Evolutionary conservation across 306 rosid species (phyloP), one percentile per base, ranked within the genome.

Genomic region (Vicia sativa): DNA sequence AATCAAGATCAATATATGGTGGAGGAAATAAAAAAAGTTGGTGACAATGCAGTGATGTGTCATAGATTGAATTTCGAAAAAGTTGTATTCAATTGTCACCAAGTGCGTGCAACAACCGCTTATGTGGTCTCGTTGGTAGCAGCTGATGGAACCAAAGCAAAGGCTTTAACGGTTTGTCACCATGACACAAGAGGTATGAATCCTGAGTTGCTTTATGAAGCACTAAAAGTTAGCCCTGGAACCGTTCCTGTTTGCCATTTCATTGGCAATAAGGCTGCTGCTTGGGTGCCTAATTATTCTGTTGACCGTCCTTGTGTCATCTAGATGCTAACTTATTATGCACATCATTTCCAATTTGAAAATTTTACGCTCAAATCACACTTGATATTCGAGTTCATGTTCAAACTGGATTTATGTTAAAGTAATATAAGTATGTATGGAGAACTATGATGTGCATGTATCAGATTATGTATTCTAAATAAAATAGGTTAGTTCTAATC

Each of bases 161-260:
- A 13, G 23, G 72, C 72, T 2, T 29, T 67, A 19, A 67, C 72
- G 1, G 41, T 67, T 67, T 67, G 72, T n/a, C 72, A 67, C 23
- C 72, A 67, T 34, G 72, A 67, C 4, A 67, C 72, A 19, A 67
- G 37, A 50, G 72, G 72, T 12, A 67, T 67, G 72, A 58, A 67
- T 19, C 21, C 62, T 12, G 4, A 3, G 9, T 44, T 50, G 37
- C 25, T 67, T 13, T 35, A 67, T 12, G 37, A 67, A 35, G 62
- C 38, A 50, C 72, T 67, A n/a, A 67, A 21, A 50, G 72, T 50
- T 13, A 35, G 13, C 2, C n/a, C 62, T 35, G 72, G 72, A 67
- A 67, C 62, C 0, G 49, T 50, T 0, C 61, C 72, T 7, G 35
- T 29, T 29, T 29, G 35, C 35, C 35, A 29, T 5, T 29, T 29